Evolutionary conservation across 139 green algal species (phyloP), one percentile per base, ranked within the genome.

Genomic region (Asterochloris sp.): DNA sequence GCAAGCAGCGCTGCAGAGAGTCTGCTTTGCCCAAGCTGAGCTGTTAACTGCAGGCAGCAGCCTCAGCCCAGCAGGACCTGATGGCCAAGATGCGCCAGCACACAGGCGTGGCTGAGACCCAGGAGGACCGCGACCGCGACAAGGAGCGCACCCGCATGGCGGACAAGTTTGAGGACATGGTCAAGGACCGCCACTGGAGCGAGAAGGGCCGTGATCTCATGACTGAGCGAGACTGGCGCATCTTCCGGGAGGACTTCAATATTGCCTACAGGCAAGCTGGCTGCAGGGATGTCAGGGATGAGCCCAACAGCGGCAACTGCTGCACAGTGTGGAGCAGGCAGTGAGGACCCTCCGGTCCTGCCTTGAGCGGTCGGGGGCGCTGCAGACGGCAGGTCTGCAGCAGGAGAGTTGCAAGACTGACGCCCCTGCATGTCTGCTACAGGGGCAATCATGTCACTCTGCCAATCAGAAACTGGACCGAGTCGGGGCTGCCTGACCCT

Each of bases 211-310:
- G 94, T 54, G 87, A 91, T 1, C 83, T 92, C n/a, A 98, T 98
- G 95, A 96, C 91, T 26, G 95, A 99, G 87, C 89, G 97, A 26
- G 97, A 99, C 92, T 99, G 97, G 97, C 94, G 97, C 86, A 99
- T 99, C 91, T 99, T 99, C 92, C 89, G 94, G 21, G 97, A 99
- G 87, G 97, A 99, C 88, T 98, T 97, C 93, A 98, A 91, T 92
- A 99, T 99, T 76, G 80, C 84, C 29, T 98, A 96, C 96, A 54
- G 38, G 38, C 38, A 54, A 54, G 38, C 38, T 54, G 38, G 38
- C 96, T 95, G 38, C 38, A 54, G 38, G 38, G 38, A 78, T 54
- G 38, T 54, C 38, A 54, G 6, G 38, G 38, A 54, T 54, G 92
- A 85, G 17, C 79, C 82, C 61, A 82, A 78, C 54, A 29, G 62